Conservation (phyloP, 495 filamentous ascomycete genomes). For the Penicillium goetzii region DNA sequence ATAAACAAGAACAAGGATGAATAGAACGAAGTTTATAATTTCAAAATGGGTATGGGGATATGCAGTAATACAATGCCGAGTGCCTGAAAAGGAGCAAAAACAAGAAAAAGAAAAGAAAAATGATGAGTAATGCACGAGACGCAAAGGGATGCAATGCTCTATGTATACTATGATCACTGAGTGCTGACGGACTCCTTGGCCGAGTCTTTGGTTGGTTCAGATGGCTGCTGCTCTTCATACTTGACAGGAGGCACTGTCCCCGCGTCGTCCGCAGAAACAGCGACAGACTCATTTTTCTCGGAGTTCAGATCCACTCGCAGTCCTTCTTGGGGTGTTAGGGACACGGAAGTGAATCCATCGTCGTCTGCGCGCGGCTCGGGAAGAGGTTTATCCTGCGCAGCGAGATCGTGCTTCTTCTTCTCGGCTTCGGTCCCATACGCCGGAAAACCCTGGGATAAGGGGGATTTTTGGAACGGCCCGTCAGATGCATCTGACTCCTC, state of each 20-base stretch:
- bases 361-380: conserved; percentile 9
- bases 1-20: conserved; percentile 2
- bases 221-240: conserved; percentile 5
- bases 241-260: conserved; percentile 15
- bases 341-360: conserved; percentile 30
- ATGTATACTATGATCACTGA: conserved; percentile 4
- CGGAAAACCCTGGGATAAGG: conserved; percentile 39
- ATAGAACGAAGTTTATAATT: conserved; percentile 10
- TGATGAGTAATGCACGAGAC: background rate
- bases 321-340: conserved; percentile 24
- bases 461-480: conserved; percentile 40
- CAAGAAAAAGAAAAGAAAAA: background rate
- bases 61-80: conserved; percentile 22
- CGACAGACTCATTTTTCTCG: background rate
- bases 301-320: conserved; percentile 18
- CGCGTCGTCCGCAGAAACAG: conserved; percentile 7
- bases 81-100: background rate
- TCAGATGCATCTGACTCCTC: conserved; percentile 29
- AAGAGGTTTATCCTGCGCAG: conserved; percentile 4
- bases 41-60: conserved; percentile 14
- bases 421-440: conserved; percentile 20
- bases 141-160: conserved; percentile 3
- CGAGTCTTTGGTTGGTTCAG: background rate
- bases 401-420: background rate
- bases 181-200: background rate